A percentile compares a stretch with the other conserved stretches of the same genome.
These are phyloP conservation scores for Suhomyces anneliseae DNA, from an alignment of 1,139 yeast species.

Conservation along the genomic window DNA sequence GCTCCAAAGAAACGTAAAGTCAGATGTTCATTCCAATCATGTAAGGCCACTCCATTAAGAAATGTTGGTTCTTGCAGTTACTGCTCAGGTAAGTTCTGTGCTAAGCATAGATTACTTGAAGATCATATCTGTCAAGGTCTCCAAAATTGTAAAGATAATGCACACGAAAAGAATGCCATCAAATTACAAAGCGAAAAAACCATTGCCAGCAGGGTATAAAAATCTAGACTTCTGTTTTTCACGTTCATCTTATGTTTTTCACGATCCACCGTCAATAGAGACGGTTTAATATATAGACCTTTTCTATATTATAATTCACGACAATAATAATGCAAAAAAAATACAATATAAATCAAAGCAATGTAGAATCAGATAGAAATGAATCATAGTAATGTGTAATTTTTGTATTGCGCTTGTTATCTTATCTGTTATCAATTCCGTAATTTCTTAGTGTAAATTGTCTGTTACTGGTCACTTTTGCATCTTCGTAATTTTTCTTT, in stretches of 20 bases:
- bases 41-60: slow-evolving; percentile 69
- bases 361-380: no score
- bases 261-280: neutral
- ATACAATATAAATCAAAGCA: neutral
- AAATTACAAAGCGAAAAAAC: slow-evolving; percentile 45
- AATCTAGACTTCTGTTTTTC: slow-evolving; percentile 2
- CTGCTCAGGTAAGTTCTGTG: slow-evolving; percentile 85
- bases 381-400: no score
- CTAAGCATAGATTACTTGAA: slow-evolving; percentile 83
- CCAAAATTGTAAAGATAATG: slow-evolving; percentile 75
- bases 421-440: no score
- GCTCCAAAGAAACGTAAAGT: slow-evolving; percentile 50
- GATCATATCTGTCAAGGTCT: slow-evolving; percentile 81
- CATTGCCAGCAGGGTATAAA: slow-evolving; percentile 31
- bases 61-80: slow-evolving; percentile 88
- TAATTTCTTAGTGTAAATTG: no score
- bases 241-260: neutral
- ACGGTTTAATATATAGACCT: slow-evolving; percentile 2
- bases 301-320: neutral
- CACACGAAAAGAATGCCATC: slow-evolving; percentile 49
- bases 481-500: no score
- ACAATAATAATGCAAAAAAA: neutral
- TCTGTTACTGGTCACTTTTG: no score
- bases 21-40: slow-evolving; percentile 61
- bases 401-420: no score